Evolutionary conservation across 1,284 basidiomycete genomes (phyloP), one percentile per base, ranked within the genome.

Genomic region (Tylopilus sp.): DNA sequence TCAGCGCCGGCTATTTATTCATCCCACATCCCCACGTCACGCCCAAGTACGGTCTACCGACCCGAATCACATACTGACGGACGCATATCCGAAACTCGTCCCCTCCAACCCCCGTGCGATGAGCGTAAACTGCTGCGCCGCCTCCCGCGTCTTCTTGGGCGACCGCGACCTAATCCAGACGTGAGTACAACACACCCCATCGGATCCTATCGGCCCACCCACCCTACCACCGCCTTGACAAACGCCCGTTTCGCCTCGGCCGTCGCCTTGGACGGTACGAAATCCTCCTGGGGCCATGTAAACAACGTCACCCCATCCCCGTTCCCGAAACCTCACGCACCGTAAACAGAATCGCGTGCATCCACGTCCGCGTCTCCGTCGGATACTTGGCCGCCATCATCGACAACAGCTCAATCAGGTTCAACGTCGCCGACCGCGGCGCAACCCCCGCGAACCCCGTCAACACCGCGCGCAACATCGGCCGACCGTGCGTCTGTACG

Each of bases 401-500:
- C 6, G 85, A 83, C 40, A 95, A 72, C 31, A 94, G 71, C 61
- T 94, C 92, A 7, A 91, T 87, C 24, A 94, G 74, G 65, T 95
- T 94, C 11, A 83, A 86, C 9, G 88, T 85, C n/a, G 84, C 85
- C 24, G 89, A 91, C 51, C 92, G 76, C 0, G 93, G 93, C 2
- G 92, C 88, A 11, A 87, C 79, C 11, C 87, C 85, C 1, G 89
- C 92, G 39, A 94, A 90, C 17, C 88, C 92, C 50, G 79, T 77
- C 7, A 95, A 68, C 3, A 93, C 69, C 0, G 87, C 88, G 17
- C 81, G 79, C 66, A 94, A 81, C 51, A 94, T 82, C 10, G 80
- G 67, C 14, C 78, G 80, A 7, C 92, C 92, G 63, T 92, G 85
- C 9, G 72, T 68, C 22, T 76, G 74, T 31, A 90, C 72, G 4